These are phyloP conservation scores for Cornus florida DNA, from an alignment of 148 eudicot species.

Conservation along the genomic window DNA sequence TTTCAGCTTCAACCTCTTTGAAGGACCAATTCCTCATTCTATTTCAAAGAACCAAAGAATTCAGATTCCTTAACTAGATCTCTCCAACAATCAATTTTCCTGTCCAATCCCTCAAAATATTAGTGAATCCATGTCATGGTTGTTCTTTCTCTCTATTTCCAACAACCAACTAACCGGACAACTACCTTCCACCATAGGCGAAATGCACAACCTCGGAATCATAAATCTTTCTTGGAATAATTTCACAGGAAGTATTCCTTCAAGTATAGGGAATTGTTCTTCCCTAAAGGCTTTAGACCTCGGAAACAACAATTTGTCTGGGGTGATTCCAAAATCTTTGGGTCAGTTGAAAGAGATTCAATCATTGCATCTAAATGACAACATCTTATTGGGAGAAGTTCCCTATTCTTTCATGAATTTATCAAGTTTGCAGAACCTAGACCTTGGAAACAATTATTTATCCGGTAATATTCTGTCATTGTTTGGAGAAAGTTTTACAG, in stretches of 20 bases:
- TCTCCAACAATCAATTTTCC: too few relatives aligned
- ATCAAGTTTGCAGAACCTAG: constrained; percentile 32
- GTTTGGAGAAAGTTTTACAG: constrained; percentile 19
- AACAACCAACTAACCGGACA: too few relatives aligned
- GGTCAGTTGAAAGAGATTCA: constrained; percentile 28
- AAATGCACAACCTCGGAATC: constrained; percentile 12
- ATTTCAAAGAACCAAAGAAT: too few relatives aligned
- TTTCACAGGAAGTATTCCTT: constrained; percentile 29
- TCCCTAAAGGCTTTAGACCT: constrained; percentile 9
- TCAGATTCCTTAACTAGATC: too few relatives aligned
- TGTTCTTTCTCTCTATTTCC: too few relatives aligned
- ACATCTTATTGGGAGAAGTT: constrained; percentile 23
- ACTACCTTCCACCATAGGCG: constrained; percentile 14
- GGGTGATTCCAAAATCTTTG: constrained; percentile 26
- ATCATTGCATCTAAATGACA: constrained; percentile 33
- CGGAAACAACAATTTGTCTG: too few relatives aligned
- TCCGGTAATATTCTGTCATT: constrained; percentile 26
- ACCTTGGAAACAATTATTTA: constrained; percentile 31
- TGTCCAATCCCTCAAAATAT: too few relatives aligned
- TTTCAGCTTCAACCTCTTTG: too few relatives aligned
- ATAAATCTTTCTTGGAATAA: constrained; percentile 18
- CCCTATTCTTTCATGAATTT: constrained; percentile 31
- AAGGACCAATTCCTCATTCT: too few relatives aligned
- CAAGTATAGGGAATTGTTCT: constrained; percentile 25
- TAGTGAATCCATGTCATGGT: too few relatives aligned